Base-by-base conservation (phyloP, 2,329 filamentous ascomycete species). In the Didymella pomorum region DNA sequence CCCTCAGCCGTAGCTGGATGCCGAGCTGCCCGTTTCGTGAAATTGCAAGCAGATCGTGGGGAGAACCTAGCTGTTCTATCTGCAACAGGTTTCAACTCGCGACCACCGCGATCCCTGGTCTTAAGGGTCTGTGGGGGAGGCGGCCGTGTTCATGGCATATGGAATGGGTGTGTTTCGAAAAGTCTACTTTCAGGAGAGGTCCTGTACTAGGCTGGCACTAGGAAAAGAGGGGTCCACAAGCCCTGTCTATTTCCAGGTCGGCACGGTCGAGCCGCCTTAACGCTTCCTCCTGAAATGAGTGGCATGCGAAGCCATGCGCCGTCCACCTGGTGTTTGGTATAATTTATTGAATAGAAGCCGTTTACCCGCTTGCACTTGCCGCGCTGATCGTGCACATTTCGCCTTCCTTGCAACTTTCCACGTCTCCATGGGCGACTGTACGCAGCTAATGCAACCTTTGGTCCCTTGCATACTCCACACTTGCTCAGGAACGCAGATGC, bases 321-420 rank as follows among this genome's bases (percentile, higher is more conserved):
- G 49, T 52, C 49, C 43, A 33, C 23, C 44, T 50, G 50, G 46
- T 53, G 25, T 50, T 10, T 50, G 50, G 45, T 54, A 42, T 50
- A 46, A 51, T 46, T 49, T 50, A 58, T 58, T 50, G 56, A 58
- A 58, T 54, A 44, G 45, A 58, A 58, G 66, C 66, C 66, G 68
- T 61, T 51, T 65, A 63, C 21, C 66, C 68, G 68, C 59, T 58
- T 68, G 61, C 62, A 60, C 62, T 53, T 70, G 47, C 64, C 47
- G 61, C 51, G 39, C 50, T 54, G 45, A 46, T 46, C 41, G 44
- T 54, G 41, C 26, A 50, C 28, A 35, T 43, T 26, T 54, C 39
- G 41, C 39, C 44, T 49, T 20, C 45, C 37, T 43, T 18, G 25
- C 28, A 45, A 29, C 43, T 42, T 25, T 7, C 25, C 28, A 48